A percentile compares a stretch with the other conserved stretches of the same genome.
These are phyloP conservation scores for Candida takata DNA, from an alignment of 805 yeast genomes.

Conservation along the genomic window DNA sequence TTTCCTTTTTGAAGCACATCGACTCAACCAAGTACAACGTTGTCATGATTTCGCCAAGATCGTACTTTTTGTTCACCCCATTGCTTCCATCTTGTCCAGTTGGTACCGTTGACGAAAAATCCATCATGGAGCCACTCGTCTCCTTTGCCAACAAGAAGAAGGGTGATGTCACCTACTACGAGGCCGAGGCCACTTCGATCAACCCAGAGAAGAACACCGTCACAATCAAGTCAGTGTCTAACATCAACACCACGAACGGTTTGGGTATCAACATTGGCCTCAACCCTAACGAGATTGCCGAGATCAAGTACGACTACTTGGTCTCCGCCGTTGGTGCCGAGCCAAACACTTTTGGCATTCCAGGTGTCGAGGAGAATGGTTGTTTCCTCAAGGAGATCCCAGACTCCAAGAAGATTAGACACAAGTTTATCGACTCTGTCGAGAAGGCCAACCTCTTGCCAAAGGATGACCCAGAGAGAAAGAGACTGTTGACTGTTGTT, in stretches of 20 bases:
- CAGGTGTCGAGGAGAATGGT: slow-evolving; percentile 82
- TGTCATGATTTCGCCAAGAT: slow-evolving; percentile 84
- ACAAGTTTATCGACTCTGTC: slow-evolving; percentile 74
- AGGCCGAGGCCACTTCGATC: slow-evolving; percentile 83
- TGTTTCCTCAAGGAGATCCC: slow-evolving; percentile 83
- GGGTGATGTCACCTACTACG: slow-evolving; percentile 76
- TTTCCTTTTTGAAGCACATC: slow-evolving; percentile 73
- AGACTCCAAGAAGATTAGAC: slow-evolving; percentile 78
- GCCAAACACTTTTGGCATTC: slow-evolving; percentile 89
- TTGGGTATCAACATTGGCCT: slow-evolving; percentile 26
- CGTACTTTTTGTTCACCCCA: slow-evolving; percentile 91
- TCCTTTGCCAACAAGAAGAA: slow-evolving; percentile 72
- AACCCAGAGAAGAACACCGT: slow-evolving; percentile 70
- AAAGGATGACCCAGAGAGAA: slow-evolving; percentile 71
- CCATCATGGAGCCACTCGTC: slow-evolving; percentile 92
- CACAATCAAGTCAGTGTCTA: slow-evolving; percentile 43
- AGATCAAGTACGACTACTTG: slow-evolving; percentile 69
- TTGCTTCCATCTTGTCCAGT: slow-evolving; percentile 89
- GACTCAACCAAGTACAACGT: slow-evolving; percentile 87
- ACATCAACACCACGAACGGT: slow-evolving; percentile 31
- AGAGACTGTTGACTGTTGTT: slow-evolving; percentile 76
- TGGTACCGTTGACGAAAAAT: slow-evolving; percentile 84
- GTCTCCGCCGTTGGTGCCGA: slow-evolving; percentile 92
- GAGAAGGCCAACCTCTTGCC: slow-evolving; percentile 86
- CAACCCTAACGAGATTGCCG: slow-evolving; percentile 33